A percentile compares a stretch with the other conserved stretches of the same genome.
Evolutionary conservation across 768 basidiomycete species (phyloP).

Genomic region (Daedalea quercina): DNA sequence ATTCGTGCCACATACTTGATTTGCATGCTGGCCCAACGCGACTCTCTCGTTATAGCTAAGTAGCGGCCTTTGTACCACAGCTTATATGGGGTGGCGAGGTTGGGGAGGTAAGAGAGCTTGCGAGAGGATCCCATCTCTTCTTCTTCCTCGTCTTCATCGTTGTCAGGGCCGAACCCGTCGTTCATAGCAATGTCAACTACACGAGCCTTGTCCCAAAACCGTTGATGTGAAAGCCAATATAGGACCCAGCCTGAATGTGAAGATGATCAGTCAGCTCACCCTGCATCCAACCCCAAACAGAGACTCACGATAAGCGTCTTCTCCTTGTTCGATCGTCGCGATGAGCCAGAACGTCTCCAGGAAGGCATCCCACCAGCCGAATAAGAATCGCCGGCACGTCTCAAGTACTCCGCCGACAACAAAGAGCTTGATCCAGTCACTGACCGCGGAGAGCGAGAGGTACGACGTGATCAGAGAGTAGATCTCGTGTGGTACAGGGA

Average conservation of each 20-base stretch:
- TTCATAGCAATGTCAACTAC: constrained; percentile 17
- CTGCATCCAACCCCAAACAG: neutral
- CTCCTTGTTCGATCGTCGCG: constrained; percentile 51
- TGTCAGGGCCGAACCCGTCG: constrained; percentile 4
- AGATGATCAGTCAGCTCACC: neutral
- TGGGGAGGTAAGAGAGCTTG: constrained; percentile 1
- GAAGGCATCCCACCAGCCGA: constrained; percentile 35
- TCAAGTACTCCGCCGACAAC: constrained; percentile 59
- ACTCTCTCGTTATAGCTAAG: constrained; percentile 25
- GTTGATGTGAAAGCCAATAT: constrained; percentile 58
- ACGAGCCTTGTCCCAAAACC: constrained; percentile 38
- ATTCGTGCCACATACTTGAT: constrained; percentile 36
- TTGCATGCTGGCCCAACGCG: constrained; percentile 14
- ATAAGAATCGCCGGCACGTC: constrained; percentile 41
- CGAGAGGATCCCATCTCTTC: neutral
- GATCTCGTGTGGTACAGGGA: too few species aligned
- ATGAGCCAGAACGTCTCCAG: constrained; percentile 55
- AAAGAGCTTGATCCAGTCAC: constrained; percentile 61
- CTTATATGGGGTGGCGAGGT: constrained; percentile 22
- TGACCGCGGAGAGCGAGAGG: constrained; percentile 47
- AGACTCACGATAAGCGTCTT: constrained; percentile 46
- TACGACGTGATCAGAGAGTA: too few species aligned
- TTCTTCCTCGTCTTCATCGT: constrained; percentile 1
- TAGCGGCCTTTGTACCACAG: constrained; percentile 41
- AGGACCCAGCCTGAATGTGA: constrained; percentile 55